Evolutionary conservation across 2,329 filamentous ascomycete genomes (phyloP).

Genomic region (Aureobasidium pullulans): DNA sequence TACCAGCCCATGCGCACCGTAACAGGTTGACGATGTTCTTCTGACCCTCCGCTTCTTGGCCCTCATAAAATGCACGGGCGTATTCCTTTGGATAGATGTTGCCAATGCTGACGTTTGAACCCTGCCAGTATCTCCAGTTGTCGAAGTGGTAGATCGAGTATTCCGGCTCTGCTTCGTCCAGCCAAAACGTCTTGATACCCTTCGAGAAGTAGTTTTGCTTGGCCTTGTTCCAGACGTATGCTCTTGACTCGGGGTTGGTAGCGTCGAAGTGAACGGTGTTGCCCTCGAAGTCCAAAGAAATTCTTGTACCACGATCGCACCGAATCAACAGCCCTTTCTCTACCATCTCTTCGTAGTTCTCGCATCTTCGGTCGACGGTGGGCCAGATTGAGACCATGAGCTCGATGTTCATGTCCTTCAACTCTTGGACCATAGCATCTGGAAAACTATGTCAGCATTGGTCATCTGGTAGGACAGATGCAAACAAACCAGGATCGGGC

Average conservation of each 20-base stretch:
- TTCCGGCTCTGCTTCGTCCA: slow-evolving; percentile 63
- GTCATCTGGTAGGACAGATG: too few species aligned
- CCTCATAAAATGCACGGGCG: slow-evolving; percentile 53
- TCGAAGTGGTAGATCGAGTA: slow-evolving; percentile 60
- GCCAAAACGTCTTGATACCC: slow-evolving; percentile 59
- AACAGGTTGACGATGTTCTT: slow-evolving; percentile 53
- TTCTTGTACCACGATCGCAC: slow-evolving; percentile 51
- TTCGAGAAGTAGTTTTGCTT: slow-evolving; percentile 55
- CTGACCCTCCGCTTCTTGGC: slow-evolving; percentile 47
- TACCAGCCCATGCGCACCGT: slow-evolving; percentile 51
- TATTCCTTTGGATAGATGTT: slow-evolving; percentile 56
- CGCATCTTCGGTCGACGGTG: slow-evolving; percentile 52
- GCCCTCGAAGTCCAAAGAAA: slow-evolving; percentile 52
- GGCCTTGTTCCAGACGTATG: slow-evolving; percentile 53
- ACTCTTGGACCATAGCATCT: slow-evolving; percentile 56
- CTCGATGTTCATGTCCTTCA: slow-evolving; percentile 52
- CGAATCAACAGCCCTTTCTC: slow-evolving; percentile 54
- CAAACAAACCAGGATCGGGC: slow-evolving; percentile 44
- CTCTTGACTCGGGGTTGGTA: slow-evolving; percentile 53
- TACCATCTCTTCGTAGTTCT: slow-evolving; percentile 57
- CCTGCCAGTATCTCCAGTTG: slow-evolving; percentile 54
- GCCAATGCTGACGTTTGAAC: slow-evolving; percentile 48
- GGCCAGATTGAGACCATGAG: slow-evolving; percentile 66
- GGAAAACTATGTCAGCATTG: too few species aligned
- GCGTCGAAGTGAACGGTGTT: slow-evolving; percentile 56